Base-by-base conservation (phyloP, 331 rosid genomes). In the Quercus tomentella region DNA sequence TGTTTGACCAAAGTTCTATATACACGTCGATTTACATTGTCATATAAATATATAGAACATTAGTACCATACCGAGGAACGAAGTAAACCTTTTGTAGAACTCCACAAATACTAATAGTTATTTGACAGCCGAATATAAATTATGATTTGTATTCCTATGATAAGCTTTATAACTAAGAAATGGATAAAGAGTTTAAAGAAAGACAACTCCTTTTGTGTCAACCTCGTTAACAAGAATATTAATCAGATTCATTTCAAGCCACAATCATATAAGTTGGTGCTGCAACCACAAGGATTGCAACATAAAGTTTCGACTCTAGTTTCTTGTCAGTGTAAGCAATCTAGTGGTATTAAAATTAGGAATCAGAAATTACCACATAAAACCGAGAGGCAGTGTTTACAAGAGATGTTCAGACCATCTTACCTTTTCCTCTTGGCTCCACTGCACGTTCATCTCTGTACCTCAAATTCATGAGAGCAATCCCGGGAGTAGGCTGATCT, bases 401-500 rank as follows among this genome's bases (percentile, higher is more conserved):
- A 85, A 60, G 71, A 62, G 41, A 77, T 61, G 60, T 69, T 66
- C 77, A 71, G 71, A 84, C 67, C 73, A 72, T 75, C 83, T 20
- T 81, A 96, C 99, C 97, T 87, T 93, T 93, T 63, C 85, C 93
- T 77, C 97, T 87, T 22, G 91, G 45, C 82, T 90, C 97, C 56
- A 84, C 4, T 7, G 98, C 94, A 49, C 97, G 93, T 79, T 96
- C 98, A 58, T 93, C 92, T 87, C 99, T 88, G 77, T 96, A 96
- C 82, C 99, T 88, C 88, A 96, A 86, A 73, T 96, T 96, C 99
- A 96, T 96, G 76, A 96, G 97, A 63, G 96, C 87, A 56, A 96
- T 93, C 79, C 99, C 99, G 0, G 99, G 99, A 68, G 99, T 96
- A 56, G 99, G 99, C 84, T 96, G 93, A 86, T 96, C 99, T 31